These are phyloP conservation scores for Tephrocybe sp. DNA, from an alignment of 768 basidiomycete species.

Conservation along the genomic window DNA sequence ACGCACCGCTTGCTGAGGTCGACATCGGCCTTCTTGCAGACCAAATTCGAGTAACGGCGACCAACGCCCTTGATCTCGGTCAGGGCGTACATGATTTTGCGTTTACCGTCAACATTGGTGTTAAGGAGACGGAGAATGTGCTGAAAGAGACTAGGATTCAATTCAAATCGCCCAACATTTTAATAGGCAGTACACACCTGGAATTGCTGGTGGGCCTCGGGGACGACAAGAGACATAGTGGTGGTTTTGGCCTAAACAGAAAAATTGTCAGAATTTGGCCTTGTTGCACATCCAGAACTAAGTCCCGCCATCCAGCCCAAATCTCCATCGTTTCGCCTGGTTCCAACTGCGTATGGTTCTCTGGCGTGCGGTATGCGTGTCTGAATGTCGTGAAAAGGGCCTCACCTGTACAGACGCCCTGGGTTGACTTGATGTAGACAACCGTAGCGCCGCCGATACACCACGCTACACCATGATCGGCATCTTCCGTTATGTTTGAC, in stretches of 20 bases:
- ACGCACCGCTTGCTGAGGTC: constrained; percentile 96
- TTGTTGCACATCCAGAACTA: constrained; percentile 16
- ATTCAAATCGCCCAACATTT: background rate
- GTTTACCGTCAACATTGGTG: constrained; percentile 99
- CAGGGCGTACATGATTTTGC: constrained; percentile 99
- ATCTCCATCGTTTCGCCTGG: constrained; percentile 10
- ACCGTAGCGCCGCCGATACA: constrained; percentile 2
- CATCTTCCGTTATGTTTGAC: constrained; percentile 17
- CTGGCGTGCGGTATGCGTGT: background rate
- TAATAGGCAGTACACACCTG: constrained; percentile 54
- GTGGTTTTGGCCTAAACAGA: constrained; percentile 18
- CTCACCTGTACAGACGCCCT: constrained; percentile 21
- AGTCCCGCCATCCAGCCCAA: constrained; percentile 20
- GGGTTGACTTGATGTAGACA: constrained; percentile 16
- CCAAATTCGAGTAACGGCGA: constrained; percentile 96
- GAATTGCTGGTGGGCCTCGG: constrained; percentile 94
- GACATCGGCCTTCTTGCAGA: constrained; percentile 99
- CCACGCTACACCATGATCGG: constrained; percentile 7
- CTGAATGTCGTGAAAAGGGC: background rate
- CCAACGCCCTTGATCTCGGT: constrained; percentile 99
- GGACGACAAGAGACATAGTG: constrained; percentile 94
- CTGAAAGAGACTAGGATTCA: constrained; percentile 39
- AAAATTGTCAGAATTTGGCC: constrained; percentile 21
- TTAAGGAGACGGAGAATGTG: constrained; percentile 99
- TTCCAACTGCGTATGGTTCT: constrained; percentile 1